Conservation (phyloP, 2,329 filamentous ascomycete species). For the Colletotrichum aenigma region DNA sequence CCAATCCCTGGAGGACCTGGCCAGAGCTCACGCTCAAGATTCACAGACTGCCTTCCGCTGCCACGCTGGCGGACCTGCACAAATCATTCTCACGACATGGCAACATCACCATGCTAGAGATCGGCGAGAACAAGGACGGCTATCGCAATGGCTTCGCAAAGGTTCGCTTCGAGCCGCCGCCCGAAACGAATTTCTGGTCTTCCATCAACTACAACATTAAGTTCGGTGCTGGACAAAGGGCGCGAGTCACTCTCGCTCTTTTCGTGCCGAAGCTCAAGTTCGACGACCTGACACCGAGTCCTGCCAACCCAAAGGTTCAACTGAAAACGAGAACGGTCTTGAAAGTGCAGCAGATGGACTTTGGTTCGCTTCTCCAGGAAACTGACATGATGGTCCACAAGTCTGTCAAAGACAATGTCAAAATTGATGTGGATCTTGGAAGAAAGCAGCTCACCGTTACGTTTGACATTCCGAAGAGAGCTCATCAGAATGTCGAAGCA, state of each 20-base stretch:
- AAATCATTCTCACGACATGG: constrained; percentile 57
- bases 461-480: constrained; percentile 31
- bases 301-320: constrained; percentile 29
- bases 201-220: constrained; percentile 31
- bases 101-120: constrained; percentile 58
- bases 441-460: constrained; percentile 41
- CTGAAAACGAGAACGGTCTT: constrained; percentile 44
- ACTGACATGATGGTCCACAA: constrained; percentile 65
- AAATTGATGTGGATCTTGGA: constrained; percentile 42
- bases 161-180: constrained; percentile 64
- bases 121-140: constrained; percentile 50
- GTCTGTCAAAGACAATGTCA: constrained; percentile 32
- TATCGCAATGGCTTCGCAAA: constrained; percentile 43
- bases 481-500: neutral
- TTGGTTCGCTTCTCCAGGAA: constrained; percentile 63
- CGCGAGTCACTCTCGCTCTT: neutral
- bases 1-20: constrained; percentile 36
- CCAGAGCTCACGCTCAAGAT: constrained; percentile 28
- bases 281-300: constrained; percentile 28
- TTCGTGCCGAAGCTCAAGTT: neutral
- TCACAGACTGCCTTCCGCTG: constrained; percentile 18
- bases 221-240: neutral
- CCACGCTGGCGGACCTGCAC: constrained; percentile 51
- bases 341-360: constrained; percentile 54
- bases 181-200: constrained; percentile 55